Base-by-base conservation (phyloP, 805 yeast genomes). In the Blastobotrys terrestris region DNA sequence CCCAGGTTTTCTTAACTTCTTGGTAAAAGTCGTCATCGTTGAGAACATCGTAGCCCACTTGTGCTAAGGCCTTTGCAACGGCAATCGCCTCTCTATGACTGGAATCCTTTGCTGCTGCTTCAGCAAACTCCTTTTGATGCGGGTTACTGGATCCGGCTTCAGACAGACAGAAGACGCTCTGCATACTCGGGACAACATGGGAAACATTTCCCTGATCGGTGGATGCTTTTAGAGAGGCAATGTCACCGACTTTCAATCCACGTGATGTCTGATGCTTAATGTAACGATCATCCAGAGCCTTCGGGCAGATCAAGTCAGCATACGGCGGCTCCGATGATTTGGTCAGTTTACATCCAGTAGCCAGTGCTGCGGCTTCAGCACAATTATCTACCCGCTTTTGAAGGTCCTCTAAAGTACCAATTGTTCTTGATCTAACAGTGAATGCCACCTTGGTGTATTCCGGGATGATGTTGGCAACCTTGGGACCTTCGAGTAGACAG, bases 401-500 rank as follows among this genome's bases (percentile, higher is more conserved):
- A n/a, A 26, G 19, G 11, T 8, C 31, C 3, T n/a, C 15, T 14
- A 44, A 14, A 5, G 18, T 21, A 5, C 7, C 20, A 14, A 44
- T 14, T 44, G 26, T 18, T 13, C 46, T 14, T 5, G 46, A 18
- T 8, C 46, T 19, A 5, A 44, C 46, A 16, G 18, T 44, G 31
- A 44, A 44, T 6, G 20, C 16, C 5, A 16, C 15, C 14, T 44
- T 44, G 7, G 46, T 44, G 22, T 19, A 13, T 13, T 59, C 65
- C 15, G 65, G 53, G 42, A 62, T 61, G 26, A 67, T 58, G 48
- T 64, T 65, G 15, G 68, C 59, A 13, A 61, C 62, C 4, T 54
- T 50, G 13, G 65, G 65, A 31, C 63, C 67, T 18, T 58, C 60
- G 11, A 51, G 52, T 46, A 65, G 53, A 46, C 49, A 49, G 26